phyloP scores from a whole-genome alignment of 164 flowering plant genomes.

The Vitis cinerea region DNA sequence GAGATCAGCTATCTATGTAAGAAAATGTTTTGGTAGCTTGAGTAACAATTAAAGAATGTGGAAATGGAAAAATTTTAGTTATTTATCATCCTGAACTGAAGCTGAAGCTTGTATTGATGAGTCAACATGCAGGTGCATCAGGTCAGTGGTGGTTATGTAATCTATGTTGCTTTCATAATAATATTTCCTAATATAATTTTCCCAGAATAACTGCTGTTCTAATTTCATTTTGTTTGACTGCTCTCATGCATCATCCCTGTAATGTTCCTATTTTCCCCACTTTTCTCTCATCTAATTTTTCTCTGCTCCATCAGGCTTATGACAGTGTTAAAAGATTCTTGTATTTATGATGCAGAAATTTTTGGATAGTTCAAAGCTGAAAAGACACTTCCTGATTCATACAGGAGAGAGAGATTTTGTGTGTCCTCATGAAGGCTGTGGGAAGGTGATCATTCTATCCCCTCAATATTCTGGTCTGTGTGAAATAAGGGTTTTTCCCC shows the following conservation, averaged over 20 bases:
- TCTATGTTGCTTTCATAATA: background rate
- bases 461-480: background rate
- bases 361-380: conserved; percentile 95
- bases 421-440: conserved; percentile 97
- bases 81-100: too few relatives aligned
- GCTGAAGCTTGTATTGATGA: too few relatives aligned
- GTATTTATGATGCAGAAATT: conserved; percentile 70
- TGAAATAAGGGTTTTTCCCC: too few relatives aligned
- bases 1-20: too few relatives aligned
- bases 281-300: background rate
- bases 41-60: too few relatives aligned
- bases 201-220: background rate
- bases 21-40: too few relatives aligned
- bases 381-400: conserved; percentile 91
- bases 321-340: background rate
- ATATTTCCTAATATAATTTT: background rate
- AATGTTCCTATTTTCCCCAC: background rate
- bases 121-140: too few relatives aligned
- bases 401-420: conserved; percentile 90
- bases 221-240: background rate
- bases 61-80: too few relatives aligned
- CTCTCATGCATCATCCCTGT: background rate
- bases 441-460: conserved; percentile 65
- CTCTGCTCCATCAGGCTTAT: background rate
- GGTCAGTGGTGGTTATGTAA: too few relatives aligned